Conservation (phyloP, 202 grass and related monocot species). For the Schoenoplectus tabernaemontani region DNA sequence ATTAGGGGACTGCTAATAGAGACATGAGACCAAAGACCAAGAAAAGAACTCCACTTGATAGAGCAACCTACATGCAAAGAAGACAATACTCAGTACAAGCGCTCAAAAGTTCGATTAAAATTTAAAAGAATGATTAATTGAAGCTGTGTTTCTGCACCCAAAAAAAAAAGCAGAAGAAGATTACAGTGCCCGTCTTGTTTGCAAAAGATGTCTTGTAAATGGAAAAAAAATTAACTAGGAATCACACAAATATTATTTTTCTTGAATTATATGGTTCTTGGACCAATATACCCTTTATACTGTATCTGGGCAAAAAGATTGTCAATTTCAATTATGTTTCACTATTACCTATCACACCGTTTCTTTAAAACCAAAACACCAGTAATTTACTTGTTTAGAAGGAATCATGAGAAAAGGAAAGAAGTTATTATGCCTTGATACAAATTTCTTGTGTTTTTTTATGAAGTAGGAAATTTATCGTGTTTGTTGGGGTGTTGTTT, state of each 20-base stretch:
- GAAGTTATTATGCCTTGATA: not conserved
- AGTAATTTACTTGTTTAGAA: not conserved
- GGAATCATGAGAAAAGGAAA: not conserved
- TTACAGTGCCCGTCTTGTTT: not conserved
- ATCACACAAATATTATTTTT: not conserved
- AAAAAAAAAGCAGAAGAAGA: too few species aligned
- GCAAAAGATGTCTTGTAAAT: not conserved
- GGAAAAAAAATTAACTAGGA: not conserved
- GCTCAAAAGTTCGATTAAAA: not conserved
- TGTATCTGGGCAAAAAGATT: not conserved
- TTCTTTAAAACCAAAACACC: not conserved
- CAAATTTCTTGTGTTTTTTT: not conserved
- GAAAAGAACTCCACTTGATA: slow-evolving; percentile 94
- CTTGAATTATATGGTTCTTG: not conserved
- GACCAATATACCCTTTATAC: not conserved
- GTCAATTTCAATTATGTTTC: not conserved
- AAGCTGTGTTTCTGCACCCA: not conserved
- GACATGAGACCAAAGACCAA: slow-evolving; percentile 87
- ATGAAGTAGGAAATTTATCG: not conserved
- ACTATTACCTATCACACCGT: not conserved
- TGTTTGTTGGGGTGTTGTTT: not conserved
- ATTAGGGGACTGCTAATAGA: slow-evolving; percentile 53
- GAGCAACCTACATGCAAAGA: slow-evolving; percentile 47
- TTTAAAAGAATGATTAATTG: not conserved
- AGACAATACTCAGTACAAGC: not conserved